These are phyloP conservation scores for Eimeria sp. DNA, from an alignment of 169 alveolate species.

Conservation along the genomic window DNA sequence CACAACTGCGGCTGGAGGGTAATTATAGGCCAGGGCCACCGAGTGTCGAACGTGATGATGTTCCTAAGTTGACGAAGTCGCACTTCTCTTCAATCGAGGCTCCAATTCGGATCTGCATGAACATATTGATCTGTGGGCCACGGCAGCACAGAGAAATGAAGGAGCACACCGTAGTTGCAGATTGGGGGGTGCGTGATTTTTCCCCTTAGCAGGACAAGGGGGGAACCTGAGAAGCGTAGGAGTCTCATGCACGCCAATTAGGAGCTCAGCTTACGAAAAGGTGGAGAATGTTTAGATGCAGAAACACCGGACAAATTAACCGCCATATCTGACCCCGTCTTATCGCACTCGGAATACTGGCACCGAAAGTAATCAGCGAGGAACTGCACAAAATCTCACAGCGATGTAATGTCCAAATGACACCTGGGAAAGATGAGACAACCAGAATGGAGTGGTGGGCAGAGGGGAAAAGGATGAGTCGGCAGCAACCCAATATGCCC, in stretches of 20 bases:
- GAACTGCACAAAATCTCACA: background rate
- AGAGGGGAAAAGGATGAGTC: background rate
- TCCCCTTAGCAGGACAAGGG: background rate
- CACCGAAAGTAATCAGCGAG: slow-evolving; percentile 71
- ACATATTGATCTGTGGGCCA: slow-evolving; percentile 55
- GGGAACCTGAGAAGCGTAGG: background rate
- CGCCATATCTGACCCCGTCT: slow-evolving; percentile 80
- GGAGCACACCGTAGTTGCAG: background rate
- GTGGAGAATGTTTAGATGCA: slow-evolving; percentile 60
- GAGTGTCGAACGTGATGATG: background rate
- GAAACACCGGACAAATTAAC: slow-evolving; percentile 45
- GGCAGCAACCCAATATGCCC: background rate
- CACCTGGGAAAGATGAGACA: background rate
- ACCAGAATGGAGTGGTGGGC: background rate
- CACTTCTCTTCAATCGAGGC: slow-evolving; percentile 23
- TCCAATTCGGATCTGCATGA: slow-evolving; percentile 76
- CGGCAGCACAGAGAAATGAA: background rate
- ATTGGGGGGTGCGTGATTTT: background rate
- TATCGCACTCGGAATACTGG: slow-evolving; percentile 47
- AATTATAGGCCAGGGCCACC: background rate
- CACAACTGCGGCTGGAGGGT: background rate
- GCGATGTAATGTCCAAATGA: background rate
- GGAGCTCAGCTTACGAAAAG: slow-evolving; percentile 30
- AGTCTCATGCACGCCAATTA: no score
- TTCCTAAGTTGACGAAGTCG: background rate